Evolutionary conservation across 768 basidiomycete genomes (phyloP), one percentile per base, ranked within the genome.

Genomic region (Termitomyces bulborhizus): DNA sequence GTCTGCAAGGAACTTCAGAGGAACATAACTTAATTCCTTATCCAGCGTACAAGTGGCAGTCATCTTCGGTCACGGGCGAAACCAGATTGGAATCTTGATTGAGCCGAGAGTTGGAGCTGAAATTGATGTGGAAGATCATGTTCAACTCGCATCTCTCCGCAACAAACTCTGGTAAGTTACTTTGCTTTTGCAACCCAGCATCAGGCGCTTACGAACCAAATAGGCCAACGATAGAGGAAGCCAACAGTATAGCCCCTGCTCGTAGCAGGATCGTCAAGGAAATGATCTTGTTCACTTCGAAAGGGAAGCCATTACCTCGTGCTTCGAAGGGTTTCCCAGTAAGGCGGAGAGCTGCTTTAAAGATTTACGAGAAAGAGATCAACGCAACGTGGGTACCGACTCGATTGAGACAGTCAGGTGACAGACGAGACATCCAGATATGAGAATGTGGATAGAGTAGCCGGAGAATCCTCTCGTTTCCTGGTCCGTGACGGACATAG

Each of bases 1-100:
- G n/a, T n/a, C n/a, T n/a, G n/a, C n/a, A n/a, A n/a, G n/a, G n/a
- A n/a, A n/a, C n/a, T n/a, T n/a, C n/a, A n/a, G n/a, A n/a, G n/a
- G n/a, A n/a, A n/a, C n/a, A n/a, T n/a, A n/a, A n/a, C n/a, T n/a
- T n/a, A n/a, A n/a, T n/a, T n/a, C n/a, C n/a, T n/a, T n/a, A n/a
- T n/a, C 4, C 31, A 46, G 46, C 12, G 46, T 46, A 4, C 31
- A 46, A 12, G 46, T 31, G 13, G 46, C 46, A 46, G 46, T 46
- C 18, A 46, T 46, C 18, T 46, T 32, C 18, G 46, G 46, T 32
- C 18, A 6, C 32, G 46, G 21, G 12, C 71, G 6, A 71, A 55
- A 71, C 63, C 57, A 69, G 53, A 47, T 65, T 46, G 68, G 73
- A 37, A 58, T 71, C 50, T 57, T 71, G 26, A 63, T 73, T 15